Conservation (phyloP, 768 basidiomycete genomes). For the Lentinula lateritia region DNA sequence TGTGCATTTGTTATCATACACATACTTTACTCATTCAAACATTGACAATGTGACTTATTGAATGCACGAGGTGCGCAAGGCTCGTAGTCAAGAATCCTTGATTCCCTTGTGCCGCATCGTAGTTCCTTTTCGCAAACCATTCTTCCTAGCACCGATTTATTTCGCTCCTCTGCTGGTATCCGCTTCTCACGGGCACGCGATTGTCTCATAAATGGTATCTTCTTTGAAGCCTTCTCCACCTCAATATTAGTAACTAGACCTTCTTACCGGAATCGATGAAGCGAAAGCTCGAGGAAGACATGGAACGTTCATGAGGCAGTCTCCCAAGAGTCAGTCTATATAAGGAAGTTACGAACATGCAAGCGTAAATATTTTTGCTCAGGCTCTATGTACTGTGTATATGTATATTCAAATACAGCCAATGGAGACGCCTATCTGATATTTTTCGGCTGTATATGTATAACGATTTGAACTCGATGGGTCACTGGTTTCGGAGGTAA, state of each 20-base stretch:
- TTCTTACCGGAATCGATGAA: conserved; percentile 44
- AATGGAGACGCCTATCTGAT: no score
- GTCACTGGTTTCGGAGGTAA: no score
- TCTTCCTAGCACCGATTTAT: not conserved
- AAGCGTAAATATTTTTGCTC: conserved; percentile 22
- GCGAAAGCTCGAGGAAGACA: conserved; percentile 31
- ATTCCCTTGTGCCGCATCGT: not conserved
- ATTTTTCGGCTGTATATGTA: no score
- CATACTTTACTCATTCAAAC: not conserved
- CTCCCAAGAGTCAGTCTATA: conserved; percentile 35
- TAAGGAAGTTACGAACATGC: conserved; percentile 39
- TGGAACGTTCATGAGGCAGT: conserved; percentile 22
- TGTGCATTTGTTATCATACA: not conserved
- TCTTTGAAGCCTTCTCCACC: not conserved
- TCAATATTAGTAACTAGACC: conserved; percentile 12
- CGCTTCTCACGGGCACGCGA: not conserved
- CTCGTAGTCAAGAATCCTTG: not conserved
- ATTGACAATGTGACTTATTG: not conserved
- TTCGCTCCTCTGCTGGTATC: not conserved
- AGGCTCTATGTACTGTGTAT: no score
- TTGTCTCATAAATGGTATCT: not conserved
- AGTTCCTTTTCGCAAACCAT: not conserved
- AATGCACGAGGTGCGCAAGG: no score
- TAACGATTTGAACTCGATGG: no score
- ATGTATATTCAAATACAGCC: no score